Percentiles rank a stretch among this genome's conserved stretches.
Conservation (phyloP, 768 basidiomycete genomes). For the Lactarius sanguifluus region DNA sequence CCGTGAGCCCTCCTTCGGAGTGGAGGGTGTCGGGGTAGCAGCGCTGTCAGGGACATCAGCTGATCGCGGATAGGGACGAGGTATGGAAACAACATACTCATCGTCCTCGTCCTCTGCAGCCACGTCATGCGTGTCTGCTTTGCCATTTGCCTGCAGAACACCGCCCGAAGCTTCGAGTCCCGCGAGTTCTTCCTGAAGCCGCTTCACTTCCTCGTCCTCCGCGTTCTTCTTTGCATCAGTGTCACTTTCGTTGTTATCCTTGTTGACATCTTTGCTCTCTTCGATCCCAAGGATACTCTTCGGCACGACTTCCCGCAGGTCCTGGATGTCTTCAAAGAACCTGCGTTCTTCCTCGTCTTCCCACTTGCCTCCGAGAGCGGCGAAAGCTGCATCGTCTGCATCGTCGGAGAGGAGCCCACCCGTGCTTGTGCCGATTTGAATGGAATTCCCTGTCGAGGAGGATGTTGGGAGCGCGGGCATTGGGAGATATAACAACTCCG, state of each 20-base stretch:
- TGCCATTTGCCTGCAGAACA: conserved; percentile 22
- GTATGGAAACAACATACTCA: conserved; percentile 31
- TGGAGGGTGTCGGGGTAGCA: conserved; percentile 65
- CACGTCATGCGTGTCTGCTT: conserved; percentile 23
- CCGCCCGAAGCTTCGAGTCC: conserved; percentile 48
- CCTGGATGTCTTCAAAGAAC: conserved; percentile 92
- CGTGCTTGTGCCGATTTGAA: conserved; percentile 61
- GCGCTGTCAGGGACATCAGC: conserved; percentile 31
- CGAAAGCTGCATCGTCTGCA: conserved; percentile 49
- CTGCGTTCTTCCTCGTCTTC: conserved; percentile 95
- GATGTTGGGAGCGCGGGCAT: conserved; percentile 82
- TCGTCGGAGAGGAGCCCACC: conserved; percentile 51
- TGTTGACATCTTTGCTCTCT: conserved; percentile 36
- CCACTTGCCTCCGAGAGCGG: conserved; percentile 80
- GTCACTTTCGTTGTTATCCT: conserved; percentile 43
- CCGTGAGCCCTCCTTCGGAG: conserved; percentile 56
- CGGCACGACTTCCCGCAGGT: conserved; percentile 90
- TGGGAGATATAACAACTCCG: conserved; percentile 83
- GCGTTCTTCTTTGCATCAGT: conserved; percentile 56
- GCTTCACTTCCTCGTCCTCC: conserved; percentile 69
- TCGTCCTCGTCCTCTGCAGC: conserved; percentile 34
- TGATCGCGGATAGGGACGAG: not conserved
- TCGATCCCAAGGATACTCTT: conserved; percentile 78
- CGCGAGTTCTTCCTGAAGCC: conserved; percentile 76
- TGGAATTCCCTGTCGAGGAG: conserved; percentile 79